Evolutionary conservation across 2,329 filamentous ascomycete genomes (phyloP), one percentile per base, ranked within the genome.

Genomic region (Aphanocladium album): DNA sequence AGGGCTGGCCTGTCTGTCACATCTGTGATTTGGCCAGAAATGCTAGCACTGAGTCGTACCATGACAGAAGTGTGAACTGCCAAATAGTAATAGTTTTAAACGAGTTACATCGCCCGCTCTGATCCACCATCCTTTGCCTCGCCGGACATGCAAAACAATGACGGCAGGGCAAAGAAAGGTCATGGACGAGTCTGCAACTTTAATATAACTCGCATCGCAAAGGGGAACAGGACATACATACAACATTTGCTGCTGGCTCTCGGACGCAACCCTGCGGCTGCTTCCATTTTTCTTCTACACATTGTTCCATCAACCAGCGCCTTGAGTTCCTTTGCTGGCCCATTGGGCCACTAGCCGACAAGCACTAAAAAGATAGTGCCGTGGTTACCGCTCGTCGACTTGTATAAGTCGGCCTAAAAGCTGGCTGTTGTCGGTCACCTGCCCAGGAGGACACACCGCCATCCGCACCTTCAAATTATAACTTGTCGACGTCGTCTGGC

Each of bases 331-430:
- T 61, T 37, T 60, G 8, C 41, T 61, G 59, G 51, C 27, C 45
- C 52, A 51, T 61, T 61, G 46, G 59, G 59, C 59, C 59, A 51
- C 52, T 51, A 56, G 37, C 59, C 46, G 53, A 50, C 59, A 41
- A 49, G 52, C 52, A 56, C 52, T 56, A 60, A 61, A 60, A 56
- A 61, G 59, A 56, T 61, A 61, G 59, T 61, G 59, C 52, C 14
- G 49, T 53, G 30, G 33, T 61, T 61, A 61, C 59, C 59, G 51
- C 59, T 56, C 33, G 51, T 45, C 35, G 27, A 51, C 33, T 57
- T 61, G 51, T 60, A 60, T 55, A 60, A 55, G 58, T 61, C 59
- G 59, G 59, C 46, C 59, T 61, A 37, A 56, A n/a, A 30, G 46
- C 52, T 56, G 59, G 52, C 45, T 57, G 37, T n/a, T 61, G 45